Conservation (phyloP, 768 basidiomycete genomes). For the Kwoniella newhampshirensis region DNA sequence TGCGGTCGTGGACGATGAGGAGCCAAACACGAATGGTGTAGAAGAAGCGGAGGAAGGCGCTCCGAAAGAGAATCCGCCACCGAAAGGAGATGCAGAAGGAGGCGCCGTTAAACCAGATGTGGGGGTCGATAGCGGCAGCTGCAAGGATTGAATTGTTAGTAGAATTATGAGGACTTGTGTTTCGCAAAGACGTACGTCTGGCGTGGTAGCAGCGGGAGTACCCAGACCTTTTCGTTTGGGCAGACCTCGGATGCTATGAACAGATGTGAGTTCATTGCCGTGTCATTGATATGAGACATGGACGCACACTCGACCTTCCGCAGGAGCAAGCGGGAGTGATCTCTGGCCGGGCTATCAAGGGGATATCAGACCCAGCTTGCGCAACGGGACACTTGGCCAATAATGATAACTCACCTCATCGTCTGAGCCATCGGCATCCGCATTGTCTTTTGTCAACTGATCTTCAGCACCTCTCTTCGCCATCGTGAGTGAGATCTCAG, state of each 20-base stretch:
- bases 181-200: too few species aligned
- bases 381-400: background rate
- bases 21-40: constrained; percentile 3
- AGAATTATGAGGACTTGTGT: constrained; percentile 1
- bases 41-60: constrained; percentile 5
- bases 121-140: background rate
- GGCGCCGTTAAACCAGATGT: constrained; percentile 3
- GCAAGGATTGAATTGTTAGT: constrained; percentile 1
- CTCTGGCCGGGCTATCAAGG: constrained; percentile 29
- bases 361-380: background rate
- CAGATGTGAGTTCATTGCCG: constrained; percentile 19
- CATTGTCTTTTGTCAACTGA: constrained; percentile 47
- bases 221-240: constrained; percentile 45
- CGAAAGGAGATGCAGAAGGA: constrained; percentile 9
- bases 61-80: constrained; percentile 11
- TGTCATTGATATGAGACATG: background rate
- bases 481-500: constrained; percentile 24
- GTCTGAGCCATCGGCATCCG: constrained; percentile 27
- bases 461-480: constrained; percentile 50
- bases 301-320: constrained; percentile 42
- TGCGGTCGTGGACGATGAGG: background rate
- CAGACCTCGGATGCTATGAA: constrained; percentile 38
- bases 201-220: constrained; percentile 5
- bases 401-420: constrained; percentile 30
- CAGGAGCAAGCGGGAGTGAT: constrained; percentile 31